Evolutionary conservation across 768 basidiomycete genomes (phyloP).

Genomic region (Leccinum boreale): DNA sequence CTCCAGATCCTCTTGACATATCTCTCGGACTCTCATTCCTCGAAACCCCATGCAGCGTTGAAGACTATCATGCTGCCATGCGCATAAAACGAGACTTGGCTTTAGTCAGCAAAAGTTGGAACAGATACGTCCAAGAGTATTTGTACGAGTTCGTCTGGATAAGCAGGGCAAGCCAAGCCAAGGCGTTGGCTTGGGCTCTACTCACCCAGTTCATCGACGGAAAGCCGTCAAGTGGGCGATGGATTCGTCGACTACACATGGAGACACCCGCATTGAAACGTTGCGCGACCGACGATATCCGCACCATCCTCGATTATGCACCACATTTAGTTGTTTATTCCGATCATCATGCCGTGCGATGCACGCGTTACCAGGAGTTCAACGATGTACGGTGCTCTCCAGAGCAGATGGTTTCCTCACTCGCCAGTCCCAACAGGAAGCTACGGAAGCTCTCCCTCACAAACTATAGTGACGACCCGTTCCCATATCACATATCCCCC

Average conservation of each 20-base stretch:
- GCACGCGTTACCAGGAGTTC: conserved; percentile 45
- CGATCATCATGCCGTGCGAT: conserved; percentile 62
- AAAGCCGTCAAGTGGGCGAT: conserved; percentile 39
- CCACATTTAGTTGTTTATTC: conserved; percentile 58
- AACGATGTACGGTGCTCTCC: conserved; percentile 47
- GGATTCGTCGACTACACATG: conserved; percentile 64
- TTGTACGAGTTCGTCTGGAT: conserved; percentile 75
- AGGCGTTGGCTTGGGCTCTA: conserved; percentile 42
- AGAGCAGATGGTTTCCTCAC: conserved; percentile 55
- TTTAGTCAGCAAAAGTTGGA: conserved; percentile 56
- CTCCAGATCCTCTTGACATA: conserved; percentile 45
- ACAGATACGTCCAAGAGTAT: conserved; percentile 49
- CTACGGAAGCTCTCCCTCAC: conserved; percentile 67
- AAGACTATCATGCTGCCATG: conserved; percentile 48
- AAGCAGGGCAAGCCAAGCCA: conserved; percentile 48
- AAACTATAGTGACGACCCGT: conserved; percentile 63
- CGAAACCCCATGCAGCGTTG: conserved; percentile 40
- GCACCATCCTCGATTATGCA: conserved; percentile 65
- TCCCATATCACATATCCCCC: conserved; percentile 53
- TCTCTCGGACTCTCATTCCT: conserved; percentile 58
- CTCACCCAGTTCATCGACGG: conserved; percentile 41
- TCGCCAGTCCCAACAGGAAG: conserved; percentile 50
- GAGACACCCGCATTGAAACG: conserved; percentile 63
- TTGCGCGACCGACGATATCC: conserved; percentile 62
- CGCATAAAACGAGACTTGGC: conserved; percentile 47